phyloP scores from a whole-genome alignment of 768 basidiomycete species.

The Cystofilobasidium macerans region DNA sequence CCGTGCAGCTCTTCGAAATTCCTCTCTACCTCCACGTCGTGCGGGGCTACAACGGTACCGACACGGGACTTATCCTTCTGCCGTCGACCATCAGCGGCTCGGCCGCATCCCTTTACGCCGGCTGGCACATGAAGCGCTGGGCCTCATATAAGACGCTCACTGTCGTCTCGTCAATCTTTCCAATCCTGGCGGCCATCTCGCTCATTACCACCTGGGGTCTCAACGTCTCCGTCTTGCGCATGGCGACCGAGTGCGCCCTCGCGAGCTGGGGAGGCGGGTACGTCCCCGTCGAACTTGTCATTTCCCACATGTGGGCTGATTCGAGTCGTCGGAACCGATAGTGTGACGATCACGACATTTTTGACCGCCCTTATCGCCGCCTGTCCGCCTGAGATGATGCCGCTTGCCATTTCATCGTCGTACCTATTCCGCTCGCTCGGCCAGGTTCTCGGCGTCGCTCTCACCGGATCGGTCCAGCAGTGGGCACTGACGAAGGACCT shows the following conservation, averaged over 20 bases:
- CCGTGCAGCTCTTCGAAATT: slow-evolving; percentile 31
- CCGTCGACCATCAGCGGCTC: slow-evolving; percentile 30
- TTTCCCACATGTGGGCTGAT: background rate
- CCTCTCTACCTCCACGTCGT: slow-evolving; percentile 34
- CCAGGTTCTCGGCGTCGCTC: slow-evolving; percentile 34
- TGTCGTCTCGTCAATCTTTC: slow-evolving; percentile 27
- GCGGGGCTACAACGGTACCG: slow-evolving; percentile 30
- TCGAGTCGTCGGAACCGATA: background rate
- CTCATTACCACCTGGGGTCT: slow-evolving; percentile 29
- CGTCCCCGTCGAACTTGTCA: background rate
- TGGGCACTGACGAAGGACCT: slow-evolving; percentile 23
- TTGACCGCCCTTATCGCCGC: slow-evolving; percentile 22
- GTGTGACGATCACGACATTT: background rate
- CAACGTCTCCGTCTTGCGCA: slow-evolving; percentile 25
- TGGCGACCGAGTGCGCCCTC: slow-evolving; percentile 32
- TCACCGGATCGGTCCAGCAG: slow-evolving; percentile 35
- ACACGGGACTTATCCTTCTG: slow-evolving; percentile 30
- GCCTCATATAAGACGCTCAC: slow-evolving; percentile 34
- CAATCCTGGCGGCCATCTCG: slow-evolving; percentile 29
- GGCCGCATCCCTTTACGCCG: slow-evolving; percentile 30
- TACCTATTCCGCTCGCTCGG: slow-evolving; percentile 35
- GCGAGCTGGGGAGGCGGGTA: slow-evolving; percentile 24
- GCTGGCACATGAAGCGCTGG: slow-evolving; percentile 27
- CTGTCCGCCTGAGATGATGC: slow-evolving; percentile 27
- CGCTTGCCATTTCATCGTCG: slow-evolving; percentile 35